Base-by-base conservation (phyloP, 805 yeast species). In the Saitoella complicata region DNA sequence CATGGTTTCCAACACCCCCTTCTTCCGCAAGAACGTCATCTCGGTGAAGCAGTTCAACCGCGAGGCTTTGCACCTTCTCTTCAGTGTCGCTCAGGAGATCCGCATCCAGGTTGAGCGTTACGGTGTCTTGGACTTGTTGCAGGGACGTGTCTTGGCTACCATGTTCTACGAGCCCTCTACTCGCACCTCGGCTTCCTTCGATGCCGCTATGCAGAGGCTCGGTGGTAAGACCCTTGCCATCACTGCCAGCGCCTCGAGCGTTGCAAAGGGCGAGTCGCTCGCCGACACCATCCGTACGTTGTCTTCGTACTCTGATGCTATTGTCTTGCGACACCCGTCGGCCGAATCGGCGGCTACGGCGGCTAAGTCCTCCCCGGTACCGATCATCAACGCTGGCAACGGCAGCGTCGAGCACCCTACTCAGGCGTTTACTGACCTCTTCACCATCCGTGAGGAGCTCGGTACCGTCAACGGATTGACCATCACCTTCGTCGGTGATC, bases 381-480 rank as follows among this genome's bases (percentile, higher is more conserved):
- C 99, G 47, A 84, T 93, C 52, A 77, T 91, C 62, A 91, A 91
- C 60, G 98, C 95, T 60, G 99, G 51, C 11, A 91, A 91, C 62
- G 99, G 99, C 36, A 71, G 95, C 44, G 79, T 85, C 64, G 99
- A 91, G 70, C 99, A 91, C 65, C 99, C 99, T 58, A 83, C 97
- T 29, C 99, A 91, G 68, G 98, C 98, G 2, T 83, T 91, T 70
- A 71, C 93, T 59, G 99, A 91, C 63, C 70, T 91, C 65, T 91
- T 88, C 74, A 91, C 99, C 44, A 91, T 91, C 57, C 84, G 99
- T 69, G 99, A 91, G 67, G 99, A 91, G 69, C 71, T 91, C 52
- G 99, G 99, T 62, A 85, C 97, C 48, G 96, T 93, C 45, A 91
- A 91, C 63, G 96, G 97, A 62, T 80, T 93, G 59, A 86, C 95